phyloP scores from a whole-genome alignment of 371 early-diverging fungal species.

The Basidiobolus meristosporus region DNA sequence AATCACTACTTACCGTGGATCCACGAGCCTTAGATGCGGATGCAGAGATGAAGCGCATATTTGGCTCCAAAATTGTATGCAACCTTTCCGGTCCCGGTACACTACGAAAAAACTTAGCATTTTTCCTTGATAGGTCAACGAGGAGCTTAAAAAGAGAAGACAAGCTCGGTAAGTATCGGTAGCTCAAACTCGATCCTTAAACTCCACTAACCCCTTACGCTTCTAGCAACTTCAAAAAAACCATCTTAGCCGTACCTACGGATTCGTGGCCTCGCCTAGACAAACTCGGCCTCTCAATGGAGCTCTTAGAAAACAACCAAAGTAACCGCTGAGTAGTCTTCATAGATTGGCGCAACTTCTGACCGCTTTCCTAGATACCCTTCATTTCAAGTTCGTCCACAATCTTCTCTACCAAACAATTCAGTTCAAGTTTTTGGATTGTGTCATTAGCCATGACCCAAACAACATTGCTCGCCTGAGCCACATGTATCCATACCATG shows the following conservation, averaged over 20 bases:
- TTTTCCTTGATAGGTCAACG: constrained; percentile 11
- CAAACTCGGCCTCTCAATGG: constrained; percentile 54
- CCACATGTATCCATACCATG: constrained; percentile 64
- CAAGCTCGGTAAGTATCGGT: constrained; percentile 5
- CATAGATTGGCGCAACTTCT: no score
- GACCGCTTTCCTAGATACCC: constrained; percentile 9
- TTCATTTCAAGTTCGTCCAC: constrained; percentile 44
- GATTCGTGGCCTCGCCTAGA: constrained; percentile 58
- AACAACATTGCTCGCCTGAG: constrained; percentile 45
- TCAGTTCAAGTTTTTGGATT: constrained; percentile 48
- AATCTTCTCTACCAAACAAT: constrained; percentile 44
- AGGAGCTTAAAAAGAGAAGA: constrained; percentile 18
- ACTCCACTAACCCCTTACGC: no score
- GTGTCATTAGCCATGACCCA: constrained; percentile 56
- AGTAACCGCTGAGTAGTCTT: constrained; percentile 8
- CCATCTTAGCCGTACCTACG: constrained; percentile 47
- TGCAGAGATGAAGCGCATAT: constrained; percentile 72
- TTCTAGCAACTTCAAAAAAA: constrained; percentile 17
- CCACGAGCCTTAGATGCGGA: constrained; percentile 55
- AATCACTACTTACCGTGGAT: constrained; percentile 41
- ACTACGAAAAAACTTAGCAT: background rate
- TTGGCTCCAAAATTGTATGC: constrained; percentile 58
- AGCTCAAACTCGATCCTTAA: constrained; percentile 4
- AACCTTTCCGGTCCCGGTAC: background rate
- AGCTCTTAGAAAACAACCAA: constrained; percentile 22